phyloP scores from a whole-genome alignment of 495 filamentous ascomycete genomes.

The Penicillium goetzii region DNA sequence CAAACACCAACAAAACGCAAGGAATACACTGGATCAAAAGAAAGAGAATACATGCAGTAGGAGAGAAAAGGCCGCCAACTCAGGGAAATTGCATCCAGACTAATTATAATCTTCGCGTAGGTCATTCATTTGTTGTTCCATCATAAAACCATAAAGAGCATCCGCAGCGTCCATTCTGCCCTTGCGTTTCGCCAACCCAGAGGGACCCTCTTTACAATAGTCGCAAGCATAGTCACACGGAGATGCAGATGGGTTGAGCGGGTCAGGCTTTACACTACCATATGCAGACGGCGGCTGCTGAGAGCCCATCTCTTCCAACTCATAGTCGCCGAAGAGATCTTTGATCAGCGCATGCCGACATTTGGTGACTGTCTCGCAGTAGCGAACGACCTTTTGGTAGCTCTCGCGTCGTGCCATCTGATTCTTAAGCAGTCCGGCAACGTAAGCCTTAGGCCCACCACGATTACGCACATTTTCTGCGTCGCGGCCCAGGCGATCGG shows the following conservation, averaged over 20 bases:
- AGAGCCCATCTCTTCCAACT: slow-evolving; percentile 47
- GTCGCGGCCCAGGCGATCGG: slow-evolving; percentile 51
- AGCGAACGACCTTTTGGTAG: slow-evolving; percentile 66
- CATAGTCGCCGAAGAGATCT: slow-evolving; percentile 77
- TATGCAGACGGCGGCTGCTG: slow-evolving; percentile 33
- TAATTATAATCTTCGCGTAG: slow-evolving; percentile 24
- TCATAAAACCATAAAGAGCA: slow-evolving; percentile 11
- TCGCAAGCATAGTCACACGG: slow-evolving; percentile 88
- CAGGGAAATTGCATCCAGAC: slow-evolving; percentile 5
- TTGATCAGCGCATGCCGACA: slow-evolving; percentile 81
- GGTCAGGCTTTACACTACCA: background rate
- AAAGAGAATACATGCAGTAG: slow-evolving; percentile 14
- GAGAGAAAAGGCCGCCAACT: background rate
- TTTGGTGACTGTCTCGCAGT: slow-evolving; percentile 73
- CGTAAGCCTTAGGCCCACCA: slow-evolving; percentile 21
- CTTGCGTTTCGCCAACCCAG: slow-evolving; percentile 65
- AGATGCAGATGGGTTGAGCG: slow-evolving; percentile 22
- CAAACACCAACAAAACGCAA: background rate
- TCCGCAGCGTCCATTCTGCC: slow-evolving; percentile 36
- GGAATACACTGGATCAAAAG: background rate
- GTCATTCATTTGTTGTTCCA: slow-evolving; percentile 3
- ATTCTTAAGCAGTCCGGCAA: slow-evolving; percentile 33
- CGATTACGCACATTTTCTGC: slow-evolving; percentile 43
- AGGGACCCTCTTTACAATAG: slow-evolving; percentile 75
- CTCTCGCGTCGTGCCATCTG: slow-evolving; percentile 48